A percentile compares a stretch with the other conserved stretches of the same genome.
Evolutionary conservation across 176 grass and related monocot genomes (phyloP).

Genomic region (Aegilops sharonensis): DNA sequence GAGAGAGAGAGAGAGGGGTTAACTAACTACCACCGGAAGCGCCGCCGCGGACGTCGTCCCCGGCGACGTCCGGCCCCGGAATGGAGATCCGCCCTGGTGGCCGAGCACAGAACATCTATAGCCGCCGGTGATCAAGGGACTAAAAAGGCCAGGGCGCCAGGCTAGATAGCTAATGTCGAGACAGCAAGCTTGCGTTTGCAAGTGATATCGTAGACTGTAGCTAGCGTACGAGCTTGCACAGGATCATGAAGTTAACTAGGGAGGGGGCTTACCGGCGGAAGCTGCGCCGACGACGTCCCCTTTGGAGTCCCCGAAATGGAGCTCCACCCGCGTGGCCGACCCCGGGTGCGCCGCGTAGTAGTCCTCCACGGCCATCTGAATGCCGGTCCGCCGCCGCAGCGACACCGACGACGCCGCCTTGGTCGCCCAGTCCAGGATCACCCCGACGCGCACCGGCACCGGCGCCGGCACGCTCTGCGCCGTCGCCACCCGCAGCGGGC

Average conservation of each 20-base stretch:
- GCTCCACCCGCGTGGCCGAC: slow-evolving; percentile 29
- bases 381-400: slow-evolving; percentile 28
- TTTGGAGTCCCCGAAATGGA: slow-evolving; percentile 37
- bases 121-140: no score
- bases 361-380: slow-evolving; percentile 58
- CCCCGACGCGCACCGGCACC: slow-evolving; percentile 47
- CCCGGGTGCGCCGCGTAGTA: slow-evolving; percentile 42
- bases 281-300: slow-evolving; percentile 32
- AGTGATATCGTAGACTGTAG: no score
- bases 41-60: no score
- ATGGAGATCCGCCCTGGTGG: no score
- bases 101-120: no score
- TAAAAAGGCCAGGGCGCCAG: no score
- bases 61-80: no score
- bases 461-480: slow-evolving; percentile 26
- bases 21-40: background rate
- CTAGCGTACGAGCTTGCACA: no score
- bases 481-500: background rate
- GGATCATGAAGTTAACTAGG: background rate
- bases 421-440: slow-evolving; percentile 33
- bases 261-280: slow-evolving; percentile 39
- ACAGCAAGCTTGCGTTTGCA: no score
- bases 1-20: no score
- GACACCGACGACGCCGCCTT: background rate
- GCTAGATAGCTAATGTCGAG: no score